phyloP scores from a whole-genome alignment of 257 asterid species.

The Solanum chiquidenum region DNA sequence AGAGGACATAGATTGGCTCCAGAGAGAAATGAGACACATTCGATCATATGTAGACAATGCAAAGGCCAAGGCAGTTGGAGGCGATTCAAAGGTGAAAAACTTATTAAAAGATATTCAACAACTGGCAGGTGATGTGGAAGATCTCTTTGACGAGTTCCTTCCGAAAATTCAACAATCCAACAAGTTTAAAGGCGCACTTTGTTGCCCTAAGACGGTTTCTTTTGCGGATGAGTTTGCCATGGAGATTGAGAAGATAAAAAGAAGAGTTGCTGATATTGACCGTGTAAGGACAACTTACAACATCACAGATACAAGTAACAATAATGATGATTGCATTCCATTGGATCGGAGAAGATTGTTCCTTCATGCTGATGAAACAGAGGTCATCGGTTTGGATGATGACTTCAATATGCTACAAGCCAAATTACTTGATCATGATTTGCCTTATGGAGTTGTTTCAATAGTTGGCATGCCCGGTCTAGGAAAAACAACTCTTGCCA shows the following conservation, averaged over 20 bases:
- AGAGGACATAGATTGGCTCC: background rate
- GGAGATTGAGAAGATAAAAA: background rate
- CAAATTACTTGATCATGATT: too few species aligned
- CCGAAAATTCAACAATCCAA: background rate
- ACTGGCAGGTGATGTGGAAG: background rate
- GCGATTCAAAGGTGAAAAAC: background rate
- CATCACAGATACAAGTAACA: too few species aligned
- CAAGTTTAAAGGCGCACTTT: background rate
- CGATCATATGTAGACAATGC: background rate
- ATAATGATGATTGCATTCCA: too few species aligned
- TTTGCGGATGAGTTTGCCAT: background rate
- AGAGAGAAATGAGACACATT: background rate
- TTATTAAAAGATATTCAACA: background rate
- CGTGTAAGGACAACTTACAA: too few species aligned
- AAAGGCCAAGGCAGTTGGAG: background rate
- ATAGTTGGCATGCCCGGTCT: too few species aligned
- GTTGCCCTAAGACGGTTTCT: background rate
- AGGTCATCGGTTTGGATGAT: too few species aligned
- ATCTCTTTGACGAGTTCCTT: background rate
- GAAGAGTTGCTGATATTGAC: too few species aligned
- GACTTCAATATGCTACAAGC: too few species aligned
- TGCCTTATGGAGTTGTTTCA: too few species aligned
- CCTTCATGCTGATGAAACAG: too few species aligned
- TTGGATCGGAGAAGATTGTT: too few species aligned
- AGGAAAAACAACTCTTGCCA: too few species aligned